Conservation (phyloP, 257 asterid species). For the Solanum rostratum region DNA sequence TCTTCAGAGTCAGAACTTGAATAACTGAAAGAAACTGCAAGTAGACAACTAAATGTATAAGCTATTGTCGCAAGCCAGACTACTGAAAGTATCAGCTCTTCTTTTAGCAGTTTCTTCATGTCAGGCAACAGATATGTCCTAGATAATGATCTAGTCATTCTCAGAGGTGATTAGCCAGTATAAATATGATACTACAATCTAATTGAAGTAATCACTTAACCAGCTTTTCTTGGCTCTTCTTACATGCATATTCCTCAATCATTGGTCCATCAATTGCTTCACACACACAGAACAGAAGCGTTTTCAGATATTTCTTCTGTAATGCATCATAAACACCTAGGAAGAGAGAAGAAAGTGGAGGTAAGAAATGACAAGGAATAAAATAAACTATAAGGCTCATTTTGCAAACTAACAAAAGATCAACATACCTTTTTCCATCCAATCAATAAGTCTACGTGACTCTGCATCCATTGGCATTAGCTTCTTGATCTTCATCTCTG, state of each 20-base stretch:
- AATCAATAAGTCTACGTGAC: conserved; percentile 88
- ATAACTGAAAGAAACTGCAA: conserved; percentile 85
- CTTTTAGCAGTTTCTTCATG: background rate
- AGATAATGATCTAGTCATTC: background rate
- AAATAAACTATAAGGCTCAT: background rate
- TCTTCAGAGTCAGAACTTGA: conserved; percentile 67
- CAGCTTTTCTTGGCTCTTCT: conserved; percentile 7
- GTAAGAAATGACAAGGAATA: conserved; percentile 1
- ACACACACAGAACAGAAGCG: conserved; percentile 76
- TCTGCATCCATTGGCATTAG: conserved; percentile 98
- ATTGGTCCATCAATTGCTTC: conserved; percentile 77
- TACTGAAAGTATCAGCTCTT: background rate
- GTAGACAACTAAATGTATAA: background rate
- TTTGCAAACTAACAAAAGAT: background rate
- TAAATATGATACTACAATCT: background rate
- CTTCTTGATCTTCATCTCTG: conserved; percentile 96
- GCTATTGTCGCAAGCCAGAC: background rate
- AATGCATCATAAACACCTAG: conserved; percentile 90
- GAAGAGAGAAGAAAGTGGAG: conserved; percentile 1
- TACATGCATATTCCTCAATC: conserved; percentile 91
- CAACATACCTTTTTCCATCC: conserved; percentile 91
- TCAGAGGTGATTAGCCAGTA: background rate
- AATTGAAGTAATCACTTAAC: background rate
- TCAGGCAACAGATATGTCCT: background rate
- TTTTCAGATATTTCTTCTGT: conserved; percentile 85